Percentiles rank a stretch among this genome's conserved stretches.
Evolutionary conservation across 805 yeast species (phyloP).

Genomic region (Sungouiella thailandica): DNA sequence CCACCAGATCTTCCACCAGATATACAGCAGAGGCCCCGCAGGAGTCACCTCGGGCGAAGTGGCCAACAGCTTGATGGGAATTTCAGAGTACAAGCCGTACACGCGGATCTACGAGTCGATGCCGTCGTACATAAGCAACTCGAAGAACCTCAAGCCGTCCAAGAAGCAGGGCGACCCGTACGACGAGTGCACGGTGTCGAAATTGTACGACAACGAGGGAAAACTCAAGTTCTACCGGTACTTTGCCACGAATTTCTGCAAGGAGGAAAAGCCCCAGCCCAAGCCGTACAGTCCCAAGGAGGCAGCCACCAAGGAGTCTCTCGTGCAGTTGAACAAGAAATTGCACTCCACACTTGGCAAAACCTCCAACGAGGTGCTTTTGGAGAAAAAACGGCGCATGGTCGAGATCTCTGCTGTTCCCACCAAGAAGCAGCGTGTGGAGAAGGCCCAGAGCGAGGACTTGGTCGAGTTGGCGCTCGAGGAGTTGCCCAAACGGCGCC

Average conservation of each 20-base stretch:
- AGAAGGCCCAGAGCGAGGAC: not conserved
- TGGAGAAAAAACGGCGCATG: constrained; percentile 14
- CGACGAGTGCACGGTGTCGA: constrained; percentile 37
- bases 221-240: constrained; percentile 69
- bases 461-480: not conserved
- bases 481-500: not conserved
- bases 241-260: constrained; percentile 18
- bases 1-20: constrained; percentile 54
- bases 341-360: constrained; percentile 20
- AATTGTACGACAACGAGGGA: constrained; percentile 70
- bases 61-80: constrained; percentile 48
- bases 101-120: constrained; percentile 47
- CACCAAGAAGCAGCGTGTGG: not conserved
- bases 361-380: constrained; percentile 19
- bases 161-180: constrained; percentile 25
- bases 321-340: constrained; percentile 15
- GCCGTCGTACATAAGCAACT: constrained; percentile 34
- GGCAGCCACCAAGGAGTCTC: constrained; percentile 3
- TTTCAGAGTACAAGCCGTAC: constrained; percentile 46
- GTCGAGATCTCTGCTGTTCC: constrained; percentile 1
- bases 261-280: constrained; percentile 9
- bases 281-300: constrained; percentile 6
- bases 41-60: constrained; percentile 64
- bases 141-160: constrained; percentile 20
- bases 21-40: constrained; percentile 31